Evolutionary conservation across 805 yeast species (phyloP), one percentile per base, ranked within the genome.

Genomic region (Starmerella khaoyaiensis): DNA sequence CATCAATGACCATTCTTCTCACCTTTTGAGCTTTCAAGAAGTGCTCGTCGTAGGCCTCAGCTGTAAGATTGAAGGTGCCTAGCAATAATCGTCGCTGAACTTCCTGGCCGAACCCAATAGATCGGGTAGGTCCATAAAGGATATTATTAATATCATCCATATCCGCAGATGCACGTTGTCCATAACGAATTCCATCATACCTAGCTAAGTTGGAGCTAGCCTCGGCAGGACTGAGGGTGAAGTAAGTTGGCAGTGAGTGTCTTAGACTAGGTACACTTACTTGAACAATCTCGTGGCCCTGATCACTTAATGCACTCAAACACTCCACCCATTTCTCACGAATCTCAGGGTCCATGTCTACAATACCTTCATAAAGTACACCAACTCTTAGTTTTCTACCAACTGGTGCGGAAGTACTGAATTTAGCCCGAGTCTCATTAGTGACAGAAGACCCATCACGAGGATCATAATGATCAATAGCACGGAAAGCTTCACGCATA

Each of bases 131-230:
- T 1, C 70, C 67, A 48, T 67, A 73, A n/a, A 67, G 58, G 21
- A 65, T 56, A 15, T 32, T 22, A 16, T 39, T 37, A 18, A 61
- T 57, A 3, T 50, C 53, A 4, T 55, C 51, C 28, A 49, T 46
- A 39, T 58, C 56, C 1, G 47, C 43, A 21, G 52, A 56, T 1
- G 68, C 63, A 26, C 79, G 62, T 38, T 52, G 58, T 0, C 97
- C 97, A 54, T 77, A 90, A 39, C 96, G 64, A 16, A 86, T 62
- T 2, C 98, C 98, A 58, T 90, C 98, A 53, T 69, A 90, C 22
- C 96, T 65, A 1, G 95, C 71, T 33, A 90, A 65, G 53, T 90
- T 90, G 0, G 97, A 87, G 1, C 93, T 76, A 0, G 96, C 97
- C 53, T 90, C 98, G 0, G 95, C 79, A 0, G 95, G 79, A 2